Conservation (phyloP, 805 yeast species). For the Saccharomycopsis sp. region DNA sequence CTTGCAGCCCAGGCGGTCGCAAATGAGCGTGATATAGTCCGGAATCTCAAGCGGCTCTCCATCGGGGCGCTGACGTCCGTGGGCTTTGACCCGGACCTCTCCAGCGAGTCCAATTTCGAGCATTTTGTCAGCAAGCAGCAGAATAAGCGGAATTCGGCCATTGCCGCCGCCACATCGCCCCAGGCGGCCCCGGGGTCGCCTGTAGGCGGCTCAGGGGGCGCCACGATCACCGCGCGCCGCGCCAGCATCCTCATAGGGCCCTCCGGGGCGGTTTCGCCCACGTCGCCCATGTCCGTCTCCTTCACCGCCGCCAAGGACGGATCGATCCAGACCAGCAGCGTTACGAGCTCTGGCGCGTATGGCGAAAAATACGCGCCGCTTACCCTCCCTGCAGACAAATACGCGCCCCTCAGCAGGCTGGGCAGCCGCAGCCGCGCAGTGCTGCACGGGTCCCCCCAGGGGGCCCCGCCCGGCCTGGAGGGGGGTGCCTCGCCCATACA, state of each 20-base stretch:
- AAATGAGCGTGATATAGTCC: conserved; percentile 65
- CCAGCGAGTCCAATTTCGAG: conserved; percentile 32
- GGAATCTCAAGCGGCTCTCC: conserved; percentile 65
- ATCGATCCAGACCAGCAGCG: background rate
- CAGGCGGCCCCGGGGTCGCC: background rate
- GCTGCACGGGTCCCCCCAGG: too few relatives aligned
- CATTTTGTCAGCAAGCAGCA: conserved; percentile 17
- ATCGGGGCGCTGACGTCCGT: conserved; percentile 47
- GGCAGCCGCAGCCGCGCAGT: background rate
- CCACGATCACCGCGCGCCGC: conserved; percentile 9
- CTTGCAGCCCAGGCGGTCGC: conserved; percentile 74
- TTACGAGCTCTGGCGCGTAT: background rate
- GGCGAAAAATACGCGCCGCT: too few relatives aligned
- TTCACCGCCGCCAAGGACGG: background rate
- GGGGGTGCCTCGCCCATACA: conserved; percentile 1
- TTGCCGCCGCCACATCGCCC: background rate
- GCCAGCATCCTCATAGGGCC: background rate
- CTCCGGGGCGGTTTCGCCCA: background rate
- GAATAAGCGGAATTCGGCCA: conserved; percentile 11
- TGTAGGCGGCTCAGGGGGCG: background rate
- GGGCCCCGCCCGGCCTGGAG: too few relatives aligned
- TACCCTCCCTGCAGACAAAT: background rate
- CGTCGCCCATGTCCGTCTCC: background rate
- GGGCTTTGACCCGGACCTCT: conserved; percentile 66
- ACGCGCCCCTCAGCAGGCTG: background rate